phyloP scores from a whole-genome alignment of 2,329 filamentous ascomycete species.

The Nemania bipapillata region DNA sequence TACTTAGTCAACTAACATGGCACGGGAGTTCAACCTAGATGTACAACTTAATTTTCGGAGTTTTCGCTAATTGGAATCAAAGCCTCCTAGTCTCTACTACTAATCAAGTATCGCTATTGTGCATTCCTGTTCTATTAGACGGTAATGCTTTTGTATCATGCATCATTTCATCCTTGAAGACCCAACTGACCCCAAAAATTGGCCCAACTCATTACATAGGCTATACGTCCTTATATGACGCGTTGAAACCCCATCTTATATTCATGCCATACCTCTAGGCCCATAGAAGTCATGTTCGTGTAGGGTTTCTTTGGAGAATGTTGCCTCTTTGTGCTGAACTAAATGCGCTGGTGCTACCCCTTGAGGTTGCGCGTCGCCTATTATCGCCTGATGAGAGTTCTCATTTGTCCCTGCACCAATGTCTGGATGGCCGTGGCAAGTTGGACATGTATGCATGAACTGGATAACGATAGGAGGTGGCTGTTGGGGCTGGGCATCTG shows the following conservation, averaged over 20 bases:
- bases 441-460: constrained; percentile 29
- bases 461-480: constrained; percentile 33
- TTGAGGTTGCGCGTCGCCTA: constrained; percentile 35
- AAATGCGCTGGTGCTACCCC: constrained; percentile 27
- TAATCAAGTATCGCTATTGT: not conserved
- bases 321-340: not conserved
- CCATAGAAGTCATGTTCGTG: not conserved
- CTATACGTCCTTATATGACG: not conserved
- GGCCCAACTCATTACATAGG: too few species aligned
- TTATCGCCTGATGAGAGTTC: constrained; percentile 14
- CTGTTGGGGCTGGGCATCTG: constrained; percentile 15
- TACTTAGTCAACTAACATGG: too few species aligned
- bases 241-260: not conserved
- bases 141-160: not conserved
- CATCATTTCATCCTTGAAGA: not conserved
- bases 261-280: not conserved
- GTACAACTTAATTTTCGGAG: too few species aligned
- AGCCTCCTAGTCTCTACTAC: not conserved
- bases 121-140: not conserved
- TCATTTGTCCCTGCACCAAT: constrained; percentile 21
- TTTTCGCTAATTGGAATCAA: not conserved
- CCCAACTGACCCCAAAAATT: not conserved
- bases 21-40: too few species aligned
- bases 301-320: not conserved
- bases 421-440: constrained; percentile 17